Conservation (phyloP, 2,329 filamentous ascomycete species). For the Fusarium sp. region DNA sequence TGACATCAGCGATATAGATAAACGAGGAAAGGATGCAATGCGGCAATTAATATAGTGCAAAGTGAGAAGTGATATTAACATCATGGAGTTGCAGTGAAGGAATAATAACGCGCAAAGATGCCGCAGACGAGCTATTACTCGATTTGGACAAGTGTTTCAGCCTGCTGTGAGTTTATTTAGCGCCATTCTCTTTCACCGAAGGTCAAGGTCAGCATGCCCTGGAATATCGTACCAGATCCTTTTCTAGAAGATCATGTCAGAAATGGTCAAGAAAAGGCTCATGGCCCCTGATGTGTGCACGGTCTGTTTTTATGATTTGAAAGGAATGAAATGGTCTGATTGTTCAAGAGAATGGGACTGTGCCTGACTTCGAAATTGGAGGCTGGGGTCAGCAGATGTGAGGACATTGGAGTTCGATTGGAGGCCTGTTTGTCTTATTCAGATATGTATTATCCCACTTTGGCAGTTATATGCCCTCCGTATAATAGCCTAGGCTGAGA, state of each 20-base stretch:
- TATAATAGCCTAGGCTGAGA: background rate
- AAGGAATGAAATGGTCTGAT: slow-evolving; percentile 5
- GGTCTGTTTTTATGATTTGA: background rate
- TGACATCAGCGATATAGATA: background rate
- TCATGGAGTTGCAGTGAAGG: background rate
- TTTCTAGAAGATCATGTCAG: background rate
- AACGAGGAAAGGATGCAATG: background rate
- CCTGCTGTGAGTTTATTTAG: slow-evolving; percentile 12
- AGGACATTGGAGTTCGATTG: background rate
- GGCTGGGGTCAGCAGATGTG: slow-evolving; percentile 17
- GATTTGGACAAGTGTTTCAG: slow-evolving; percentile 26
- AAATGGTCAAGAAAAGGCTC: background rate
- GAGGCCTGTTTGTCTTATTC: slow-evolving; percentile 6
- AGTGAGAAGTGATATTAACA: background rate
- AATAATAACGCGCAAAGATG: slow-evolving; percentile 2
- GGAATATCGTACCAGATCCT: slow-evolving; percentile 11
- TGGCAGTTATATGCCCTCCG: background rate
- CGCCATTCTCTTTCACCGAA: slow-evolving; percentile 7
- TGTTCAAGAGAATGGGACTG: background rate
- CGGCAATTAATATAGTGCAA: background rate
- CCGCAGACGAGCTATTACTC: slow-evolving; percentile 37
- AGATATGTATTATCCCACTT: background rate
- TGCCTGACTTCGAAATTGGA: background rate
- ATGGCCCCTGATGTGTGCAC: background rate
- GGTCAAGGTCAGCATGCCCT: background rate